Base-by-base conservation (phyloP, 2,329 filamentous ascomycete genomes). In the Aspergillus uvarum region DNA sequence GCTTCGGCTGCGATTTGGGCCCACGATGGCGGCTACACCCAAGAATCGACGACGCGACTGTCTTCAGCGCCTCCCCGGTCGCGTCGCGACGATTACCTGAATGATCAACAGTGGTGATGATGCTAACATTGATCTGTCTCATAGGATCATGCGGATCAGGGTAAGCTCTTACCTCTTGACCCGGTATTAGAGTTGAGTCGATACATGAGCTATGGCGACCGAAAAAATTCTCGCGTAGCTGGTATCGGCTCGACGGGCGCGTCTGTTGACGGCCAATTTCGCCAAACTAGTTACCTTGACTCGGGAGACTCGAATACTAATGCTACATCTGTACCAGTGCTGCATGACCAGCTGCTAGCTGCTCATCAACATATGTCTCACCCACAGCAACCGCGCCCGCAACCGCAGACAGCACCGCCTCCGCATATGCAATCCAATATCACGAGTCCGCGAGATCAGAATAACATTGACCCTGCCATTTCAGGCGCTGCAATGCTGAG, bases 311-410 rank as follows among this genome's bases (percentile, higher is more conserved):
- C 6, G 42, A 32, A 60, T 56, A 64, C 62, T 67, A 57, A 68
- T 59, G 29, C 56, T 19, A 32, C 32, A 42, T 51, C 38, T 38
- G 49, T 51, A 51, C 38, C 68, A 87, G 85, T 84, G 72, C 81
- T 88, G 70, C 82, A 85, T 75, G 85, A 87, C 71, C 85, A 87
- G 68, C 83, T 88, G 49, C 80, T 87, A 67, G 84, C 78, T 59
- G 76, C 75, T 49, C 76, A 77, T 63, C 76, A 78, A 54, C 75
- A 79, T 48, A 68, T 77, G 59, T 68, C 82, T 57, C 81, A 82
- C 61, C 77, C 79, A 55, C 72, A 73, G 57, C 72, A 69, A 56
- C 65, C 68, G 38, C 74, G 75, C 21, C 70, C 77, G 14, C 77
- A 79, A 63, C 75, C 78, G 49, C 74, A 77, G 63, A 67, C 77